Percentiles rank a stretch among this genome's conserved stretches.
These are phyloP conservation scores for Rhododendron kiyosumense DNA, from an alignment of 148 eudicot genomes.

Conservation along the genomic window DNA sequence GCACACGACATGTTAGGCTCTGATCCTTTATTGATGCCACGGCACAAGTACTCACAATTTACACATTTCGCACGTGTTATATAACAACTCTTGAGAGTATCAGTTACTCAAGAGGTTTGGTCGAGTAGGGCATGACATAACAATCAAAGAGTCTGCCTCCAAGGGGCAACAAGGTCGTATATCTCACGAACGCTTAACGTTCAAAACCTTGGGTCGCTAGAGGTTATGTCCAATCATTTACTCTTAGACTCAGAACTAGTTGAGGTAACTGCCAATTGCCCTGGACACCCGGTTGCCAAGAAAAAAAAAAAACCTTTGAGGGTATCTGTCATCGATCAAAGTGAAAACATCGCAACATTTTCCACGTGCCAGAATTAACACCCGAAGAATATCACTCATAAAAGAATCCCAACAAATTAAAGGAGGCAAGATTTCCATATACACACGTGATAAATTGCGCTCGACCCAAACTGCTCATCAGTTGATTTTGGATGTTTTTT, in stretches of 20 bases:
- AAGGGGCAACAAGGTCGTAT: neutral
- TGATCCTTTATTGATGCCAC: neutral
- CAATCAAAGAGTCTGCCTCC: neutral
- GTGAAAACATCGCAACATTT: neutral
- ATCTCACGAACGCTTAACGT: neutral
- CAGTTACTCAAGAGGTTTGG: neutral
- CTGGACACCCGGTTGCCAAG: neutral
- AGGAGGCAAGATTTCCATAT: neutral
- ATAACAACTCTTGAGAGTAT: neutral
- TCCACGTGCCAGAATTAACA: neutral
- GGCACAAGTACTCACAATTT: neutral
- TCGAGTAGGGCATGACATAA: neutral
- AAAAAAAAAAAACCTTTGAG: too few relatives aligned
- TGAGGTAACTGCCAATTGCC: neutral
- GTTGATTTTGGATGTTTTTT: neutral
- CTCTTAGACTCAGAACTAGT: too few relatives aligned
- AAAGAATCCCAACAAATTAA: neutral
- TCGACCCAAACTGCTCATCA: neutral
- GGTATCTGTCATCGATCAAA: neutral
- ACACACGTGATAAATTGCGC: neutral
- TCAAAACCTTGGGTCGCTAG: neutral
- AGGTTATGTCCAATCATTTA: neutral
- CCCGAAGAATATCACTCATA: neutral
- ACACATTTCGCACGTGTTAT: neutral
- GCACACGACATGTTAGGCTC: neutral